phyloP scores from a whole-genome alignment of 805 yeast species.

The Candida ficus region DNA sequence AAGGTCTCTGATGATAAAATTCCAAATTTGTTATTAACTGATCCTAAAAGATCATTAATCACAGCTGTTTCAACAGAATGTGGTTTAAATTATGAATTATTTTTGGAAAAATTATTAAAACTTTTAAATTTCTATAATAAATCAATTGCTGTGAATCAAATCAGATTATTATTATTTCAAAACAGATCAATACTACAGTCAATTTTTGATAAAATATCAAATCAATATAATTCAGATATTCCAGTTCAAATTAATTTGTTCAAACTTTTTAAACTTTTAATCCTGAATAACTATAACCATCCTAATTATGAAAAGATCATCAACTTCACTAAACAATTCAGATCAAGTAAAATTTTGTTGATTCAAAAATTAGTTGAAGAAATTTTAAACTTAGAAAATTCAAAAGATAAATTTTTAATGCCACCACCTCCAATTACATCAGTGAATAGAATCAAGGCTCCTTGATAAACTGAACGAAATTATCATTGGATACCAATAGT shows the following conservation, averaged over 20 bases:
- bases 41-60: constrained; percentile 29
- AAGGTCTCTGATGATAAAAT: constrained; percentile 28
- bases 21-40: constrained; percentile 22
- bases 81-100: constrained; percentile 38
- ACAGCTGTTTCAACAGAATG: constrained; percentile 37
- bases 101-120: constrained; percentile 36
- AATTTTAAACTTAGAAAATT: constrained; percentile 10
- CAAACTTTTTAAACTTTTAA: constrained; percentile 18
- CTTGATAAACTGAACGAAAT: no score
- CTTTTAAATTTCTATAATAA: constrained; percentile 18
- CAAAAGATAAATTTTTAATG: constrained; percentile 29
- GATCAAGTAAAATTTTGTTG: constrained; percentile 12
- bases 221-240: constrained; percentile 9
- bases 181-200: constrained; percentile 10
- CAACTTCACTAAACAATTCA: constrained; percentile 3
- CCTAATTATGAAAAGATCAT: constrained; percentile 12
- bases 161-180: constrained; percentile 18
- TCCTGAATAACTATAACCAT: constrained; percentile 9
- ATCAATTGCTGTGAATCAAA: constrained; percentile 16
- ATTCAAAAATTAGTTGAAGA: constrained; percentile 21
- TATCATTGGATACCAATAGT: no score
- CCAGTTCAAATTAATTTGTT: constrained; percentile 19
- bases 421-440: constrained; percentile 24
- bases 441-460: background rate
- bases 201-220: constrained; percentile 11